Conservation (phyloP, 1,284 basidiomycete genomes). For the Fomitiporia mediterranea region DNA sequence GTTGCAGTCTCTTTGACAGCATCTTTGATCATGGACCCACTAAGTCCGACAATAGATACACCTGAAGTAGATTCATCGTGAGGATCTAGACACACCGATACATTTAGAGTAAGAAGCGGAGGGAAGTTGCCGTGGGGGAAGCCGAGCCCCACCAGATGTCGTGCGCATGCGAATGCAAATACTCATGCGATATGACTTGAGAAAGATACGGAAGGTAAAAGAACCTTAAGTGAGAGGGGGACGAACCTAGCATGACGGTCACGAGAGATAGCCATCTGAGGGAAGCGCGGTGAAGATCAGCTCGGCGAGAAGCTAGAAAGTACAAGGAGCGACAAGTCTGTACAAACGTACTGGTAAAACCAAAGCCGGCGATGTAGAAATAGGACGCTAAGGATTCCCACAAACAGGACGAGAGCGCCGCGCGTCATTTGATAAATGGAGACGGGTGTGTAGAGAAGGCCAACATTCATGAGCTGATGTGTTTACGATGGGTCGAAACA, state of each 20-base stretch:
- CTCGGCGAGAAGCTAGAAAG: slow-evolving; percentile 20
- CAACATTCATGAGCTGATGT: slow-evolving; percentile 85
- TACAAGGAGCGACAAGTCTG: slow-evolving; percentile 19
- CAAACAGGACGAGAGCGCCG: slow-evolving; percentile 95
- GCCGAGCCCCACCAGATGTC: background rate
- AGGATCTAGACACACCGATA: slow-evolving; percentile 21
- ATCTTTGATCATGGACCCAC: slow-evolving; percentile 83
- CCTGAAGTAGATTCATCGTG: slow-evolving; percentile 39
- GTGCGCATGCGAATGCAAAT: background rate
- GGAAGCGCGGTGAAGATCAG: slow-evolving; percentile 17
- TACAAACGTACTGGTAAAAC: slow-evolving; percentile 64
- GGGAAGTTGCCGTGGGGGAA: background rate
- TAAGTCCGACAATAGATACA: slow-evolving; percentile 87
- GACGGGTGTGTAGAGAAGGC: slow-evolving; percentile 91
- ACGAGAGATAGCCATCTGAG: slow-evolving; percentile 85
- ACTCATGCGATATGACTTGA: background rate
- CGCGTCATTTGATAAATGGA: slow-evolving; percentile 99
- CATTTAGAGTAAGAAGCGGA: background rate
- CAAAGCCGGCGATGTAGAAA: slow-evolving; percentile 83
- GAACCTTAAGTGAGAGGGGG: background rate
- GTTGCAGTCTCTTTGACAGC: slow-evolving; percentile 43
- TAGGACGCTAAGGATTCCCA: slow-evolving; percentile 87
- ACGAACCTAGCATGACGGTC: slow-evolving; percentile 64
- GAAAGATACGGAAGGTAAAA: background rate
- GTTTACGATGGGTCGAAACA: background rate